Base-by-base conservation (phyloP, 768 basidiomycete genomes). In the Terana coerulea region DNA sequence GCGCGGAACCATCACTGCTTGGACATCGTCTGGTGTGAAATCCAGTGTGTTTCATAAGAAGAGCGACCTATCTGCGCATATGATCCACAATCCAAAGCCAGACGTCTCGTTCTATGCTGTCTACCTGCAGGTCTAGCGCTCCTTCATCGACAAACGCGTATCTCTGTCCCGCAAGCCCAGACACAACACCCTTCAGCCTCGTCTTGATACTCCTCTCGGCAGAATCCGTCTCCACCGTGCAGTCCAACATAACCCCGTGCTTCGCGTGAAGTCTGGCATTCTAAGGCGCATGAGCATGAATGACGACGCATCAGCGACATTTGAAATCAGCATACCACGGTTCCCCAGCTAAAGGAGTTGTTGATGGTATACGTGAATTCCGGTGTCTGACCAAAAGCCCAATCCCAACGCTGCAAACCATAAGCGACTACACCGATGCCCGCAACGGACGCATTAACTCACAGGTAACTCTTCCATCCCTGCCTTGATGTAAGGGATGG, bases 301-400 rank as follows among this genome's bases (percentile, higher is more conserved):
- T 15, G 2, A 47, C 22, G 26, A 28, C 14, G 14, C 25, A 37
- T 31, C 24, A 12, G 25, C 30, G n/a, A n/a, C n/a, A n/a, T n/a
- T n/a, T n/a, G n/a, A 11, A 8, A 22, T 21, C 11, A 6, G 68
- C 75, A 59, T 56, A 77, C 79, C 21, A 75, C 49, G 5, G 60
- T 47, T 9, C 73, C 75, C 65, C 75, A 75, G 12, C 60, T 40
- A 39, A 79, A 72, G 15, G 56, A 49, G 4, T 63, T 65, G 26
- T 64, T 41, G 5, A 81, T 35, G 2, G 72, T 72, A 61, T 91
- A 88, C 6, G 82, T 86, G 64, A 99, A 98, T 63, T 95, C 89
- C 35, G 95, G 94, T 0, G 95, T 95, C 63, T 95, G 90, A 0
- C 95, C 95, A 61, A 83, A 97, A 12, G 79, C 73, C 93, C 95